phyloP scores from a whole-genome alignment of 352 stramenopile genomes.

The Globisporangium alternatum region DNA sequence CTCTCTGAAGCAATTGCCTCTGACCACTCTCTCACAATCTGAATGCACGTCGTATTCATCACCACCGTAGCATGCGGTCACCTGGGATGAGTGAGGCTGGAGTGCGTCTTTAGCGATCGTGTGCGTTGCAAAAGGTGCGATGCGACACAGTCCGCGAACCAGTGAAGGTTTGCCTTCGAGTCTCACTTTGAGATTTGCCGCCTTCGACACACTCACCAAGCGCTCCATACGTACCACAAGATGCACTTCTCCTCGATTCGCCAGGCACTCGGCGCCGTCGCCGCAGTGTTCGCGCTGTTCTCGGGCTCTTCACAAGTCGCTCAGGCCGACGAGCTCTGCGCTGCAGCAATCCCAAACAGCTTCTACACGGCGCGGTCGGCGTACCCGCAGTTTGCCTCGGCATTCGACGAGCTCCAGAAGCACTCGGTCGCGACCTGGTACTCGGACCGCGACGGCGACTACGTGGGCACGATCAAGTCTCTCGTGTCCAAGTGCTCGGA shows the following conservation, averaged over 20 bases:
- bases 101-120: too few relatives aligned
- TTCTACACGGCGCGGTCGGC: background rate
- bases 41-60: too few relatives aligned
- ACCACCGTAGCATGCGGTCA: too few relatives aligned
- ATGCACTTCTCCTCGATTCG: background rate
- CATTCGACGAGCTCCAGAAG: slow-evolving; percentile 30
- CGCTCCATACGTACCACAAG: background rate
- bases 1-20: too few relatives aligned
- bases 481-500: background rate
- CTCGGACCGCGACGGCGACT: background rate
- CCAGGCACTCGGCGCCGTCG: background rate
- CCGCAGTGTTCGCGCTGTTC: background rate
- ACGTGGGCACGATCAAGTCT: background rate
- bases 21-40: too few relatives aligned
- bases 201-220: background rate
- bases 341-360: background rate
- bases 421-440: slow-evolving; percentile 15
- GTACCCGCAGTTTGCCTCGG: background rate
- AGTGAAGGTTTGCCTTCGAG: too few relatives aligned
- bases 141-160: too few relatives aligned
- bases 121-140: too few relatives aligned
- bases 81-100: too few relatives aligned
- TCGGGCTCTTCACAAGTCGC: background rate
- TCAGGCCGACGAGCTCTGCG: background rate
- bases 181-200: background rate